Base-by-base conservation (phyloP, 2,329 filamentous ascomycete species). In the Colletotrichum neosansevieriae region DNA sequence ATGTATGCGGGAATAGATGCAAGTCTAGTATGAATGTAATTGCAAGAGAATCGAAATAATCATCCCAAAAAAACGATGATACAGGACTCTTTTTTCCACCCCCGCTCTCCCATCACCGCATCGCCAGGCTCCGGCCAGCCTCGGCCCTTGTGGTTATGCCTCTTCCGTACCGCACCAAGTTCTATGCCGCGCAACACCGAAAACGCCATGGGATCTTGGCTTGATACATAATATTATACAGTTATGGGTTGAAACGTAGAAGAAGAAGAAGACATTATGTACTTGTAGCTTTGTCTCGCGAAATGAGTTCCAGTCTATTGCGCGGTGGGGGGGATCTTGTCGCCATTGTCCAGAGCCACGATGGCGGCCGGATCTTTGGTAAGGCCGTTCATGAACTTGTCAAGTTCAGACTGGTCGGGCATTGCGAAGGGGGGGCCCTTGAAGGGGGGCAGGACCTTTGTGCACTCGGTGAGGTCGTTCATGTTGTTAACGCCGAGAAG, bases 401-500 rank as follows among this genome's bases (percentile, higher is more conserved):
- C 36, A 19, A 68, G 42, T 12, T 54, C 42, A 4, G 49, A 32
- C 47, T 71, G 50, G 34, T 71, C 70, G 6, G 70, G 64, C 45
- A 56, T 38, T 19, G 44, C 4, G 19, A 62, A 58, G 61, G 63
- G 69, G 71, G 75, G 7, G 63, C 69, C 49, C 17, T 49, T 73
- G 45, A 74, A 72, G 0, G 78, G 69, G 6, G 82, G 86, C 10
- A 88, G 75, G 3, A 84, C 84, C 71, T 83, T 81, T 10, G 84
- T 86, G 79, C 86, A 88, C 70, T 88, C 86, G 15, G 81, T 84
- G 49, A 88, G 76, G 21, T 79, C 75, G 74, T 88, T 88, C 75
- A 88, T 84, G 72, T 87, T 87, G 72, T 85, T 81, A 13, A 88
- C 85, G 3, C 86, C 86, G 11, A 89, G 81, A 3, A 88, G 76